Evolutionary conservation across 495 filamentous ascomycete genomes (phyloP).

Genomic region (Pyrenopolyporus hunteri): DNA sequence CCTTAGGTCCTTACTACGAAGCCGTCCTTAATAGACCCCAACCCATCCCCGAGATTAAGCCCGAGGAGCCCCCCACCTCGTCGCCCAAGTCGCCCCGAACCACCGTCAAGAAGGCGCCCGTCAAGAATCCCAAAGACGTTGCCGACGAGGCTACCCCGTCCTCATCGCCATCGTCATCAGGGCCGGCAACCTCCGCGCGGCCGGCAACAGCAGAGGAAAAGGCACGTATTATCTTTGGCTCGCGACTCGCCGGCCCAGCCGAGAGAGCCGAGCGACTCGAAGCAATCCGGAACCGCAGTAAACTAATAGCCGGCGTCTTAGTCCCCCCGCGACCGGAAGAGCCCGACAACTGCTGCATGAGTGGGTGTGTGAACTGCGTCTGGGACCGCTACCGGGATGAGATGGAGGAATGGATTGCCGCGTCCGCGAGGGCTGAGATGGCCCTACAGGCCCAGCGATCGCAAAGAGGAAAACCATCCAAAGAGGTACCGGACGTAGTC

Average conservation of each 20-base stretch:
- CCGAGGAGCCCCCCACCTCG: constrained; percentile 47
- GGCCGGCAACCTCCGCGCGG: constrained; percentile 40
- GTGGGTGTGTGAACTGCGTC: constrained; percentile 95
- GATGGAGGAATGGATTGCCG: constrained; percentile 81
- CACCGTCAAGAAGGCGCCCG: constrained; percentile 31
- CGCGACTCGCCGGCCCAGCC: constrained; percentile 68
- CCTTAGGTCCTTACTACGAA: constrained; percentile 48
- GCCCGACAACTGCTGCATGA: constrained; percentile 99
- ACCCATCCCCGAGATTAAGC: constrained; percentile 43
- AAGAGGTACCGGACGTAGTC: constrained; percentile 1
- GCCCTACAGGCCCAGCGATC: constrained; percentile 42
- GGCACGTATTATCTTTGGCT: constrained; percentile 78
- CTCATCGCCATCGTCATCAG: constrained; percentile 34
- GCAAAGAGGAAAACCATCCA: constrained; percentile 1
- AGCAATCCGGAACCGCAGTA: constrained; percentile 58
- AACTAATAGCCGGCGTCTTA: constrained; percentile 74
- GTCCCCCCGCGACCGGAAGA: constrained; percentile 86
- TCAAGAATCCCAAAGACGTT: constrained; percentile 36
- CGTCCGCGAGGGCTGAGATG: constrained; percentile 60
- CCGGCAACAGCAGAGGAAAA: constrained; percentile 54
- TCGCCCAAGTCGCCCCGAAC: constrained; percentile 43
- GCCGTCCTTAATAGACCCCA: constrained; percentile 53
- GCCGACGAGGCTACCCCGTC: constrained; percentile 13
- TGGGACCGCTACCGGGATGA: constrained; percentile 93
- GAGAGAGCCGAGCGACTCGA: constrained; percentile 67